These are phyloP conservation scores for Keqinozyma sinolaborantium DNA, from an alignment of 1,139 yeast genomes.

Conservation along the genomic window DNA sequence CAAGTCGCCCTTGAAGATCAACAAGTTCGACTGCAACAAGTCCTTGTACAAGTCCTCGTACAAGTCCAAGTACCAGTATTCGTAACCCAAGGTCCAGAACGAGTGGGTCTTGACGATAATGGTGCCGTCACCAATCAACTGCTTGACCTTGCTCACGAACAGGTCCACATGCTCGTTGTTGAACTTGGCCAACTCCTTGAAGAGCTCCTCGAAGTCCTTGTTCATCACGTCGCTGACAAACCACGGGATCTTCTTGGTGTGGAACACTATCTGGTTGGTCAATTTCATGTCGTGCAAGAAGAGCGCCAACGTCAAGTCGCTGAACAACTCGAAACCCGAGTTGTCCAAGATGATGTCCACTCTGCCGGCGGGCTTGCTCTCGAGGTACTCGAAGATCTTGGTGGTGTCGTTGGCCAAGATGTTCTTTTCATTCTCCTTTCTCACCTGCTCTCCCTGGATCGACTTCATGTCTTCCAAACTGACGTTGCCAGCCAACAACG, in stretches of 20 bases:
- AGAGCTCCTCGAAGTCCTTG: constrained; percentile 63
- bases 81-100: constrained; percentile 82
- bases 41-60: constrained; percentile 43
- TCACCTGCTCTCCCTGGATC: constrained; percentile 84
- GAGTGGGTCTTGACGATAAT: constrained; percentile 59
- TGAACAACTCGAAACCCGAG: constrained; percentile 91
- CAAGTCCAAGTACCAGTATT: constrained; percentile 60
- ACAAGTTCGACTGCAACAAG: constrained; percentile 55
- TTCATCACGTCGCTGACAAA: constrained; percentile 95
- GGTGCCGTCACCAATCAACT: constrained; percentile 47
- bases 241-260: constrained; percentile 93
- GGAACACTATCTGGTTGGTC: constrained; percentile 64
- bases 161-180: constrained; percentile 32
- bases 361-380: constrained; percentile 29
- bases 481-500: constrained; percentile 79
- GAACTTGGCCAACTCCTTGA: constrained; percentile 62
- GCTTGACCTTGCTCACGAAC: constrained; percentile 40
- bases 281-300: constrained; percentile 73
- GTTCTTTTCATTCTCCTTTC: constrained; percentile 79
- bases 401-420: constrained; percentile 75
- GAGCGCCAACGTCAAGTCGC: constrained; percentile 74
- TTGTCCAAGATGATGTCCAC: constrained; percentile 90
- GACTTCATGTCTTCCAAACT: constrained; percentile 80
- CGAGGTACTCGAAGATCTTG: constrained; percentile 55
- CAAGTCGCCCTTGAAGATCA: constrained; percentile 91